Base-by-base conservation (phyloP, 768 basidiomycete species). In the Russula sp. region DNA sequence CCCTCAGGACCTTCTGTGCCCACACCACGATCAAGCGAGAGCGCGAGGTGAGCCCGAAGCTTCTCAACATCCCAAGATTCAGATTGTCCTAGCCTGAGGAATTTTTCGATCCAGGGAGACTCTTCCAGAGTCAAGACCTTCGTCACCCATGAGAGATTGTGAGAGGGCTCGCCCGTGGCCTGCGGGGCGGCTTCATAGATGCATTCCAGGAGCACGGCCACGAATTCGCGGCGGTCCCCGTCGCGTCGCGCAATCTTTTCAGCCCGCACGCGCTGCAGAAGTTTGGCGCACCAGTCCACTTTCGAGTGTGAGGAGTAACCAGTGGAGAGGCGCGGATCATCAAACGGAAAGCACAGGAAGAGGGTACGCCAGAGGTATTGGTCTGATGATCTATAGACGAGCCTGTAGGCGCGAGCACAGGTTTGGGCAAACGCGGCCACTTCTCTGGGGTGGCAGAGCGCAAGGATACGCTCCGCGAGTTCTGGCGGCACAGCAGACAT, bases 301-400 rank as follows among this genome's bases (percentile, higher is more conserved):
- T 48, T 39, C 57, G 55, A 8, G 6, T 4, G 34, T 4, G 10
- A 55, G 7, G 11, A 29, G 14, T n/a, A n/a, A 38, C 25, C 25
- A 29, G 47, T 65, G 55, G 45, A 62, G 52, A 22, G 65, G 62
- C 81, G 75, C n/a, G 86, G 85, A 67, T 86, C 81, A 69, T 90
- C 89, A 70, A 88, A 89, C 7, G 80, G 77, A 50, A 73, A 71
- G 8, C 61, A 59, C 42, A 86, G 79, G 71, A 85, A 88, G 55
- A 89, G 75, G 56, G 80, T 75, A 56, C 84, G 82, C 87, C 87
- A 91, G 43, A 91, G 77, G 68, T 82, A 81, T 50, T 80, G 79
- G 72, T 86, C 83, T 34, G 73, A 61, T 35, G 75, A 62, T 22
- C 74, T 69, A 67, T 83, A 81, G 47, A 87, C 77, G 49, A 87